phyloP scores from a whole-genome alignment of 345 rosid species.

The Excoecaria agallocha region DNA sequence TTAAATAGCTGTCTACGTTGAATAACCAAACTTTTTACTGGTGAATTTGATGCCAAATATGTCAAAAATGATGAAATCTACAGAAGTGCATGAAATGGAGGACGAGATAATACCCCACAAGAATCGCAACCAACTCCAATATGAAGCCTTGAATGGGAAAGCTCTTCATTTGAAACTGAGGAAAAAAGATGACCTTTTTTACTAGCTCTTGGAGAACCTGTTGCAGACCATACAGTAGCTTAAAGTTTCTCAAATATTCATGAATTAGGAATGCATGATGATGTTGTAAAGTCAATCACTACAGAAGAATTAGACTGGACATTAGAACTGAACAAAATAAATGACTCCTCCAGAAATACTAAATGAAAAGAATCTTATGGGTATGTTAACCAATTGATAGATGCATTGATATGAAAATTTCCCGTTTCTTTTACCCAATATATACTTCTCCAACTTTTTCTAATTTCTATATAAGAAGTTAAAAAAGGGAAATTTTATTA shows the following conservation, averaged over 20 bases:
- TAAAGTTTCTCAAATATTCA: background rate
- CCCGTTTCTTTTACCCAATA: background rate
- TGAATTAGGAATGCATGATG: conserved; percentile 2
- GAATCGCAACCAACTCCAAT: conserved; percentile 60
- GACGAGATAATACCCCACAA: conserved; percentile 53
- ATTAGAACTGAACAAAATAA: background rate
- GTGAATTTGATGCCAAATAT: background rate
- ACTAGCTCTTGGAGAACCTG: conserved; percentile 40
- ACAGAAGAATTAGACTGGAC: background rate
- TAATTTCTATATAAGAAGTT: no score
- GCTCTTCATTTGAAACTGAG: conserved; percentile 5
- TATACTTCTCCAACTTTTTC: background rate
- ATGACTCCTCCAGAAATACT: background rate
- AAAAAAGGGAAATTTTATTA: background rate
- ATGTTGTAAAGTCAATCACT: conserved; percentile 4
- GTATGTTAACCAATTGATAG: background rate
- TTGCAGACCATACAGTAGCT: conserved; percentile 10
- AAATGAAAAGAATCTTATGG: background rate
- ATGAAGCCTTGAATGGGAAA: conserved; percentile 33
- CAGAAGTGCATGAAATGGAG: background rate
- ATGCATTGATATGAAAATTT: background rate
- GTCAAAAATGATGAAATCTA: background rate
- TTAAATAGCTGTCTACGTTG: background rate
- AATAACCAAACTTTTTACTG: conserved; percentile 1
- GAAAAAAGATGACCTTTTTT: conserved; percentile 17